Conservation (phyloP, 306 rosid species). For the Coriaria nepalensis region DNA sequence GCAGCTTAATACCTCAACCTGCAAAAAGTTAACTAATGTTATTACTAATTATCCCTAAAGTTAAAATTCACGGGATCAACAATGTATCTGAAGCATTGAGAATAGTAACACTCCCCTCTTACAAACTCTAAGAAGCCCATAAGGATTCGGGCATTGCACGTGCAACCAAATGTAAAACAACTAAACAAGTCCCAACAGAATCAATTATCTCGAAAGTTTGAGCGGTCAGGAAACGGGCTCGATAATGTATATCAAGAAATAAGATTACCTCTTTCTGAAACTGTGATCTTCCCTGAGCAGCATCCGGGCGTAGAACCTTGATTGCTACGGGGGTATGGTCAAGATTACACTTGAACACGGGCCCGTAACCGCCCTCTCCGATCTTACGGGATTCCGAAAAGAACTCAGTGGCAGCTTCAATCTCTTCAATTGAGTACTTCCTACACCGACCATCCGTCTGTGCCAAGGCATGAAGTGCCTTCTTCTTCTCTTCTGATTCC, state of each 20-base stretch:
- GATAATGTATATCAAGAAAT: no score
- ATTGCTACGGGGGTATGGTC: constrained; percentile 85
- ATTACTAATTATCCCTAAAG: no score
- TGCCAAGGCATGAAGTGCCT: constrained; percentile 39
- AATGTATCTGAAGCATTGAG: no score
- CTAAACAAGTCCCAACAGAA: no score
- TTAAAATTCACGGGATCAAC: no score
- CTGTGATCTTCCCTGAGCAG: constrained; percentile 84
- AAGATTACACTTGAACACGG: constrained; percentile 56
- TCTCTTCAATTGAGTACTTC: constrained; percentile 67
- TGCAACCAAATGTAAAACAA: no score
- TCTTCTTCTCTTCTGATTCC: constrained; percentile 62
- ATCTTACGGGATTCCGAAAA: constrained; percentile 56
- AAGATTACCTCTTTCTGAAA: constrained; percentile 89
- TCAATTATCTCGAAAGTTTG: no score
- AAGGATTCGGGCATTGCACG: no score
- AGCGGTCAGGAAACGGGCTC: no score
- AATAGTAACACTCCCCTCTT: no score
- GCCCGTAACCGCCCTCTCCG: constrained; percentile 98
- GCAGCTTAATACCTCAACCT: constrained; percentile 87
- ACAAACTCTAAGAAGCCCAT: no score
- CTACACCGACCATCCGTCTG: constrained; percentile 52
- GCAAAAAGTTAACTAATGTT: constrained; percentile 10
- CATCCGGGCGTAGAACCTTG: constrained; percentile 93
- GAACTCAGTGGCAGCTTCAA: constrained; percentile 66